Conservation (phyloP, 805 yeast species). For the Nakazawaea wyomingensis region DNA sequence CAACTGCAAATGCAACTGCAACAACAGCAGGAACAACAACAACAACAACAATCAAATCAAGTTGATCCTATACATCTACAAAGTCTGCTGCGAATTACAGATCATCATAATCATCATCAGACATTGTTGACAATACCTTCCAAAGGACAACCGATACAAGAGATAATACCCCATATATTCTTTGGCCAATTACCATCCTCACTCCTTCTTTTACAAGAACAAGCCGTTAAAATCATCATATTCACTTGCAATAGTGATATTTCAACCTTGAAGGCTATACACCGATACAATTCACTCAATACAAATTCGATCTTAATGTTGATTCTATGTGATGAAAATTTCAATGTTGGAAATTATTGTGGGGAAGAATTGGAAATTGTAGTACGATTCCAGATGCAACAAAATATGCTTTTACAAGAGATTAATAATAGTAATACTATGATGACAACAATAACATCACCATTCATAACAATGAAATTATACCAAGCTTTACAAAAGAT, state of each 20-base stretch:
- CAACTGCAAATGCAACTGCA: background rate
- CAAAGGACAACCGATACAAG: background rate
- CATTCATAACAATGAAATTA: background rate
- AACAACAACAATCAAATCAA: background rate
- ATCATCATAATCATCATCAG: too few relatives aligned
- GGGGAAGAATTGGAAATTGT: background rate
- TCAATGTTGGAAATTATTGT: background rate
- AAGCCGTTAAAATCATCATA: slow-evolving; percentile 2
- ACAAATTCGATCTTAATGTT: slow-evolving; percentile 3
- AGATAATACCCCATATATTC: slow-evolving; percentile 3
- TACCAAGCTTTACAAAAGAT: background rate
- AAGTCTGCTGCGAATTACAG: too few relatives aligned
- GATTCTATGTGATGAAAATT: slow-evolving; percentile 3
- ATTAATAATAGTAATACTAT: slow-evolving; percentile 2
- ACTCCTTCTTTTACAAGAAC: background rate
- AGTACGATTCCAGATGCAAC: background rate
- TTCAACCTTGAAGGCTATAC: background rate
- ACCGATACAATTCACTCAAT: background rate
- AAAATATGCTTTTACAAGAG: background rate
- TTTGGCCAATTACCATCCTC: slow-evolving; percentile 4
- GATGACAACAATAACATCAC: background rate
- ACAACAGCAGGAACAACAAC: background rate
- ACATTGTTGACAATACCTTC: background rate
- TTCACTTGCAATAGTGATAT: background rate
- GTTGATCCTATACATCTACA: too few relatives aligned